Evolutionary conservation across 805 yeast species (phyloP), one percentile per base, ranked within the genome.

Genomic region (Yamadazyma sp.): DNA sequence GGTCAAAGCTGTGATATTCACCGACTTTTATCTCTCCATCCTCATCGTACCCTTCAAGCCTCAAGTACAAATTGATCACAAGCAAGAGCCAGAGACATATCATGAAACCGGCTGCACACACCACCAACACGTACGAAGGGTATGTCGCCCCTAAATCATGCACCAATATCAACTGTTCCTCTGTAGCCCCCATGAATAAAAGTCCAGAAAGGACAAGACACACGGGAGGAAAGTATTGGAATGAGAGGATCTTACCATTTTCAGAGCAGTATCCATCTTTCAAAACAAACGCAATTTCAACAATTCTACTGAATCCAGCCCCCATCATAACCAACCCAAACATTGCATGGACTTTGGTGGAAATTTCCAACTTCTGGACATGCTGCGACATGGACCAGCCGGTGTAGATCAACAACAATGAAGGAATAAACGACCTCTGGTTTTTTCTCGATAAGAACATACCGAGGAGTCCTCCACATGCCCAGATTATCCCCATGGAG

Each of bases 371-470:
- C 40, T 77, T 73, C 62, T 91, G 98, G 1, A 77, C 72, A 62
- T 91, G 98, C 49, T 87, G 84, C 26, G 90, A 76, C 98, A 91
- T 91, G 29, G 96, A 84, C 76, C 87, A 91, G 1, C 97, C 98
- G 0, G 97, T 91, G 54, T 84, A 82, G 9, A 89, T 77, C 46
- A 91, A 74, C 34, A 93, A 77, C 27, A 89, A 48, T 2, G 95
- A 82, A 2, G 98, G 98, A 24, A 91, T 64, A 50, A 80, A 84
- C 23, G 84, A 75, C 49, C 96, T 73, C 31, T 83, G 79, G 36
- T 77, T 77, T 29, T 59, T 59, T 22, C 60, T 52, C 1, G 95
- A 75, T 40, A 90, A 62, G 60, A 75, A 84, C 43, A 91, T 71
- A 1, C 98, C 98, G 17, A 89, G 60, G 47, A 89, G 64, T 6